Conservation (phyloP, 352 stramenopile species). For the Pythium brassicae region DNA sequence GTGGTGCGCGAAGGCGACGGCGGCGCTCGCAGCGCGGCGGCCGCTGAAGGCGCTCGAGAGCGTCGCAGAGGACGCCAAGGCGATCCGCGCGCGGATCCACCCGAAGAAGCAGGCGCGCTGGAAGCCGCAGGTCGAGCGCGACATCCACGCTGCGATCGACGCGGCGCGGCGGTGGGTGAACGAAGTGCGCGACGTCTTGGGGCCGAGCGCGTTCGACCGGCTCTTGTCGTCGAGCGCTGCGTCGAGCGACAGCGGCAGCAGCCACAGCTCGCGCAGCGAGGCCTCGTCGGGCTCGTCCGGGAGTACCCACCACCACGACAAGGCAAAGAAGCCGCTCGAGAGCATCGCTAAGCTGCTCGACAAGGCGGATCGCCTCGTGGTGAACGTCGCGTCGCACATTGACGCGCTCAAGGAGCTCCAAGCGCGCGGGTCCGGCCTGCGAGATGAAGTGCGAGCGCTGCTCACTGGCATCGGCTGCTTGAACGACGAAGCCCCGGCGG, state of each 20-base stretch:
- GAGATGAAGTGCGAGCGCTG: constrained; percentile 46
- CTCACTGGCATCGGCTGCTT: constrained; percentile 54
- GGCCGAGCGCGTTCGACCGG: constrained; percentile 53
- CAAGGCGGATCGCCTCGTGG: constrained; percentile 48
- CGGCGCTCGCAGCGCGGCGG: constrained; percentile 51
- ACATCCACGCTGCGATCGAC: constrained; percentile 70
- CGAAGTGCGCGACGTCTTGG: constrained; percentile 69
- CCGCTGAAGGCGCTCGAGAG: constrained; percentile 66
- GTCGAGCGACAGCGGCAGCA: constrained; percentile 7
- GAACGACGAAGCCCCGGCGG: constrained; percentile 1
- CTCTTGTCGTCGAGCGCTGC: constrained; percentile 32
- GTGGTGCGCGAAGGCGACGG: constrained; percentile 56
- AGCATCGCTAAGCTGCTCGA: constrained; percentile 58
- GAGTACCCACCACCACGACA: constrained; percentile 17
- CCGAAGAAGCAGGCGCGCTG: constrained; percentile 75
- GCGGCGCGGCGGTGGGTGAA: constrained; percentile 69
- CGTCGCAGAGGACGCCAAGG: constrained; percentile 52
- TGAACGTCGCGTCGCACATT: constrained; percentile 69
- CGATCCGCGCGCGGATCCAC: constrained; percentile 66
- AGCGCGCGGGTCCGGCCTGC: constrained; percentile 32
- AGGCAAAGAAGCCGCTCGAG: constrained; percentile 68
- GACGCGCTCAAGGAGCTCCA: constrained; percentile 55
- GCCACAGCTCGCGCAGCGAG: background rate
- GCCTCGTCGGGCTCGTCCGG: too few species aligned
- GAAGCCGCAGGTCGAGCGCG: constrained; percentile 79